Conservation (phyloP, 1,139 yeast genomes). For the Lodderomyces pseudojiufengensis region DNA sequence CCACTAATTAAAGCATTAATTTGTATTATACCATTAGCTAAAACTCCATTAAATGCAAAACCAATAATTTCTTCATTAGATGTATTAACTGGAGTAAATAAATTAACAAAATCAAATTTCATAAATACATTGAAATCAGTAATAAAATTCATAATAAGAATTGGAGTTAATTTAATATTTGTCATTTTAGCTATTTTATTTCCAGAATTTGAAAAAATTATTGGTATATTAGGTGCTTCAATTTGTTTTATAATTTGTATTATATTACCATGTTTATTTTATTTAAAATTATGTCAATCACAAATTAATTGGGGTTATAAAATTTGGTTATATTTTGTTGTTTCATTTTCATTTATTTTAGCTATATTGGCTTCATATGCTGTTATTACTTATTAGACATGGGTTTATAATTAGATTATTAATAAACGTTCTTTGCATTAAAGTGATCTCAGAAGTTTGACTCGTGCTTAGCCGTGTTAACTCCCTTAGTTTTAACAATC, state of each 20-base stretch:
- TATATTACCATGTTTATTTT: conserved; percentile 54
- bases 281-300: conserved; percentile 38
- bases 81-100: conserved; percentile 24
- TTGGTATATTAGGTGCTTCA: conserved; percentile 56
- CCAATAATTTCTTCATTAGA: conserved; percentile 74
- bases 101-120: conserved; percentile 12
- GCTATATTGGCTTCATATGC: conserved; percentile 43
- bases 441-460: no score
- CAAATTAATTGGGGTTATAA: conserved; percentile 19
- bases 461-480: no score
- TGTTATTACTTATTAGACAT: conserved; percentile 23
- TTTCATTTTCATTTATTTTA: conserved; percentile 23
- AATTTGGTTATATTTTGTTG: conserved; percentile 19
- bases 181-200: conserved; percentile 50
- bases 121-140: conserved; percentile 13
- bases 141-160: conserved; percentile 25
- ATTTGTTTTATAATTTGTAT: conserved; percentile 55
- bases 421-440: neutral
- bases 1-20: conserved; percentile 65
- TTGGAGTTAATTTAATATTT: conserved; percentile 49
- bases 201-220: conserved; percentile 56
- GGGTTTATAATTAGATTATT: neutral
- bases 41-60: conserved; percentile 81
- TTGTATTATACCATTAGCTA: conserved; percentile 81
- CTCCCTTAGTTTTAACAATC: no score